These are phyloP conservation scores for Triglochin maritima DNA, from an alignment of 106 monocot genomes.

Conservation along the genomic window DNA sequence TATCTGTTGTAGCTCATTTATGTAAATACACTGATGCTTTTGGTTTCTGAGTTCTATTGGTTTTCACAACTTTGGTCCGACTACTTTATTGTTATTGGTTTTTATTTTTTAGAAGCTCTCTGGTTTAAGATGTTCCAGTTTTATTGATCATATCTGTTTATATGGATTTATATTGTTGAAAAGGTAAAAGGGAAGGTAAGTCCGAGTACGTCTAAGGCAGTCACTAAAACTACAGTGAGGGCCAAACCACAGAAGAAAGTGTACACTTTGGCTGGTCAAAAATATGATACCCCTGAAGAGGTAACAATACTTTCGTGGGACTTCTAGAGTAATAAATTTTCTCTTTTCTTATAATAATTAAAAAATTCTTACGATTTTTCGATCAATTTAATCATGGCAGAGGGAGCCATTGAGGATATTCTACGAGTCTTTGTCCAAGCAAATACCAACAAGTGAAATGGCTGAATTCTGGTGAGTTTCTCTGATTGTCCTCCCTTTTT, in stretches of 20 bases:
- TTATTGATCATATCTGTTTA: no score
- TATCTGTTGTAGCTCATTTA: background rate
- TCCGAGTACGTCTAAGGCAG: conserved; percentile 30
- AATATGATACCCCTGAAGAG: conserved; percentile 87
- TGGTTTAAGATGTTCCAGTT: no score
- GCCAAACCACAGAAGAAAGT: conserved; percentile 69
- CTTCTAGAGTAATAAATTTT: background rate
- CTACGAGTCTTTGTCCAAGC: conserved; percentile 88
- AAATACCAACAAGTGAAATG: conserved; percentile 97
- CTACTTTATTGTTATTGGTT: background rate
- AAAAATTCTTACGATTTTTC: conserved; percentile 3
- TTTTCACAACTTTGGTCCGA: background rate
- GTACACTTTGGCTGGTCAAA: conserved; percentile 76
- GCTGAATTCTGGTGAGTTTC: conserved; percentile 78
- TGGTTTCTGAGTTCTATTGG: background rate
- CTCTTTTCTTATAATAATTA: background rate
- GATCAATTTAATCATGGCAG: conserved; percentile 26
- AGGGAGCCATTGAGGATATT: conserved; percentile 95
- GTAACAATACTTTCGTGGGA: conserved; percentile 10
- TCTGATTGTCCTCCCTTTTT: background rate
- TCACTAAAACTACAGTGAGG: conserved; percentile 20
- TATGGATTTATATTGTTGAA: no score
- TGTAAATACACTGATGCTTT: background rate
- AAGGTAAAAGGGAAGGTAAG: conserved; percentile 47
- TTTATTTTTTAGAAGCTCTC: background rate